Evolutionary conservation across 495 filamentous ascomycete genomes (phyloP).

Genomic region (Halenospora varia): DNA sequence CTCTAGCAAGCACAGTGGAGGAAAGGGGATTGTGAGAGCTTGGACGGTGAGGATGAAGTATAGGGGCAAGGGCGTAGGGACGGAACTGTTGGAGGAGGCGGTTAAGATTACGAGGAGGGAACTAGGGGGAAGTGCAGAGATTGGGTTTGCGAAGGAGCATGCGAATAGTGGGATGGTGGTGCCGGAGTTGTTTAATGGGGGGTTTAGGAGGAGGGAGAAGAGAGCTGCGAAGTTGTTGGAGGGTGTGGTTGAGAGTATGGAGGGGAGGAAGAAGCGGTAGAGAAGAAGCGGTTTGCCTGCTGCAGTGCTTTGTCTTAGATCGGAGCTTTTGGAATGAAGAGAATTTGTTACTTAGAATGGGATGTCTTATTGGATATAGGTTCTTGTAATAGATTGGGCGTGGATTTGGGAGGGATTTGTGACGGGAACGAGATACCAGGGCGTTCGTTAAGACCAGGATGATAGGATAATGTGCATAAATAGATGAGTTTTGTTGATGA

Average conservation of each 20-base stretch:
- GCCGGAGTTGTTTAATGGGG: conserved; percentile 53
- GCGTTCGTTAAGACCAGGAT: no score
- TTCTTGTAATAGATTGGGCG: neutral
- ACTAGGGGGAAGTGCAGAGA: conserved; percentile 50
- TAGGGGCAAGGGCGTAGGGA: conserved; percentile 63
- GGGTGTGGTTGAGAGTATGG: conserved; percentile 17
- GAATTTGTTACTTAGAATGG: neutral
- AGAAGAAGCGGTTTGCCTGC: no score
- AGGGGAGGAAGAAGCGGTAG: conserved; percentile 22
- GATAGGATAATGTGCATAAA: no score
- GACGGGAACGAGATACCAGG: neutral
- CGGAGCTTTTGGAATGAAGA: no score
- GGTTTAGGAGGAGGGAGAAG: conserved; percentile 51
- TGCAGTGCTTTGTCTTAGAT: no score
- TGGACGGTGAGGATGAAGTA: conserved; percentile 71
- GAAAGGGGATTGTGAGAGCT: conserved; percentile 57
- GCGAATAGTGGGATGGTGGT: conserved; percentile 61
- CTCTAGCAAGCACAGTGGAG: conserved; percentile 30
- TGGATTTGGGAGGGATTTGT: neutral
- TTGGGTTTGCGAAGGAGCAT: conserved; percentile 66
- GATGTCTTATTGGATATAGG: neutral
- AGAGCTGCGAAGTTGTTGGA: conserved; percentile 19
- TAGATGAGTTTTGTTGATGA: no score
- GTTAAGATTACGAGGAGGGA: conserved; percentile 52
- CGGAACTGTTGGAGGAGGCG: conserved; percentile 61